Conservation (phyloP, 805 yeast genomes). For the Lipomyces starkeyi region DNA sequence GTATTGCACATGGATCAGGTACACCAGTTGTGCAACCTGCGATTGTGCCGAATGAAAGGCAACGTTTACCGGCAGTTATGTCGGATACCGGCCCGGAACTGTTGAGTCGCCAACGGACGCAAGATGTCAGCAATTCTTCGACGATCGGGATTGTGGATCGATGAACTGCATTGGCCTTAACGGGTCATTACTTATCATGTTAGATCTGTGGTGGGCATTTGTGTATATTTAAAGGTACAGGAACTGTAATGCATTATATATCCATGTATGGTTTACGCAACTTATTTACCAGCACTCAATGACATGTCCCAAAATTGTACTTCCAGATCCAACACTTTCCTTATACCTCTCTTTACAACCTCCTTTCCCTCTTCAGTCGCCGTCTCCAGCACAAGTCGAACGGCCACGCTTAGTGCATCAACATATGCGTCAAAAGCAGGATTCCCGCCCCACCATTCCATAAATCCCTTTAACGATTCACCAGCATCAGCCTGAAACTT, state of each 20-base stretch:
- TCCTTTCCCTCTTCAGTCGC: not conserved
- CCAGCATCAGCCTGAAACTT: slow-evolving; percentile 5
- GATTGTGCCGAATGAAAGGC: not conserved
- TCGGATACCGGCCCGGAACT: not conserved
- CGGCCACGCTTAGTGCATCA: not conserved
- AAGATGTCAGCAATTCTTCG: not conserved
- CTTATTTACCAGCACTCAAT: not conserved
- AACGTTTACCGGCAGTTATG: not conserved
- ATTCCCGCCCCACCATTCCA: slow-evolving; percentile 14
- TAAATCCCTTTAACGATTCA: slow-evolving; percentile 2
- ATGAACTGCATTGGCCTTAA: not conserved
- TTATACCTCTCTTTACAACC: not conserved
- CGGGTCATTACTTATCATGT: not conserved
- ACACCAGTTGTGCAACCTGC: not conserved
- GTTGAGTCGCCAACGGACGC: not conserved
- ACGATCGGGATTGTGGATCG: not conserved
- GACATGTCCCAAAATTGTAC: slow-evolving; percentile 8
- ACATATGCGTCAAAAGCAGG: slow-evolving; percentile 3
- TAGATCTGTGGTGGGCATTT: not conserved
- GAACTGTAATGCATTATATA: not conserved
- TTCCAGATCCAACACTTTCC: slow-evolving; percentile 2
- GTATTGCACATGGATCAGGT: not conserved
- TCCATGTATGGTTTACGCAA: not conserved
- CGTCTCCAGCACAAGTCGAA: not conserved
- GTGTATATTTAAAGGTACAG: not conserved